Percentiles rank a stretch among this genome's conserved stretches.
Conservation (phyloP, 345 rosid genomes). For the Limnanthes douglasii region DNA sequence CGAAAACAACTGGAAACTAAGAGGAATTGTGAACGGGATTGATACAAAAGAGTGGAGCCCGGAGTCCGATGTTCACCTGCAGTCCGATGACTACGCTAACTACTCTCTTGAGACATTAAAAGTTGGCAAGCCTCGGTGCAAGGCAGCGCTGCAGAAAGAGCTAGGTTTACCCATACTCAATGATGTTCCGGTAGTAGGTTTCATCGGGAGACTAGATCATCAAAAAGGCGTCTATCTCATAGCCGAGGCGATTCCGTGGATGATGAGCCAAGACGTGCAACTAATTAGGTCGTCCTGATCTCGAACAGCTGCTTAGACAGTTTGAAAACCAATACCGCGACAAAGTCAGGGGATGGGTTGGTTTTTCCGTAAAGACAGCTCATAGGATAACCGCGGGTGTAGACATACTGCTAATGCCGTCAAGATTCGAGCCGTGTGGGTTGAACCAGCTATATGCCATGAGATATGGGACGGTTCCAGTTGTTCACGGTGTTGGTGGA, state of each 20-base stretch:
- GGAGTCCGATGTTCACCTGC: conserved; percentile 34
- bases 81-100: conserved; percentile 71
- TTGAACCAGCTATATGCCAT: conserved; percentile 93
- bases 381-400: conserved; percentile 91
- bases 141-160: conserved; percentile 87
- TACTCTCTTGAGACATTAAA: conserved; percentile 55
- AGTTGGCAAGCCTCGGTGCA: conserved; percentile 68
- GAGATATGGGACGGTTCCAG: conserved; percentile 83
- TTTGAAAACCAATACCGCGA: conserved; percentile 43
- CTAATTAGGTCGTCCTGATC: conserved; percentile 67
- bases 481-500: conserved; percentile 96
- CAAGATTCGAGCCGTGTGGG: conserved; percentile 94
- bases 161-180: conserved; percentile 56
- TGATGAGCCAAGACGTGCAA: conserved; percentile 73
- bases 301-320: conserved; percentile 59
- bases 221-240: conserved; percentile 96
- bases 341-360: conserved; percentile 85
- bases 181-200: conserved; percentile 72
- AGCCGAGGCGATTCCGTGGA: conserved; percentile 92
- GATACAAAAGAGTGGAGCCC: conserved; percentile 86
- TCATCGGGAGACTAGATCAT: conserved; percentile 83
- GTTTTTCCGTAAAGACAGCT: conserved; percentile 69
- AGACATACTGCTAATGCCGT: conserved; percentile 90
- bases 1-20: conserved; percentile 69
- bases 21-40: conserved; percentile 83